Evolutionary conservation across 2,329 filamentous ascomycete genomes (phyloP).

Genomic region (Cytospora piceicola): DNA sequence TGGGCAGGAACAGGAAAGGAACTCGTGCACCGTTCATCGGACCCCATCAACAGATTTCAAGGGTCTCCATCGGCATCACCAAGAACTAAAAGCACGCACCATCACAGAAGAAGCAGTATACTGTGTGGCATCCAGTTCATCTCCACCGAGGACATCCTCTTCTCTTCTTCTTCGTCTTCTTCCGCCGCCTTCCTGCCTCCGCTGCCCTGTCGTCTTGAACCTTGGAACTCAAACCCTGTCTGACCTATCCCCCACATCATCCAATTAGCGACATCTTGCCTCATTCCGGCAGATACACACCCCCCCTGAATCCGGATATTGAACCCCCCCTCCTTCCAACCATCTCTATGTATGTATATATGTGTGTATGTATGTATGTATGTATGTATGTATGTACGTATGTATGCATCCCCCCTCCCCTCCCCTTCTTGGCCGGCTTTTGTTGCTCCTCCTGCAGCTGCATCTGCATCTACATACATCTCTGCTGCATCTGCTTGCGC

Average conservation of each 20-base stretch:
- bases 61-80: neutral
- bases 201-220: conserved; percentile 14
- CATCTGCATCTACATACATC: conserved; percentile 5
- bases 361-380: too few species aligned
- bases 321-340: neutral
- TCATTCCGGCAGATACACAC: conserved; percentile 23
- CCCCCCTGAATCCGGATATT: conserved; percentile 3
- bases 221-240: conserved; percentile 11
- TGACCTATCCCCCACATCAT: conserved; percentile 13
- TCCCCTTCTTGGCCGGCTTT: conserved; percentile 12
- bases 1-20: neutral
- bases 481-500: conserved; percentile 12
- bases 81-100: conserved; percentile 13
- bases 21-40: neutral
- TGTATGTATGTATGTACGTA: too few species aligned
- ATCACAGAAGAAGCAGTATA: neutral
- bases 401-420: neutral
- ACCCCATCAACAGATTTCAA: neutral
- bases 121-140: conserved; percentile 16
- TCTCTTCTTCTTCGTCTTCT: neutral
- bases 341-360: neutral
- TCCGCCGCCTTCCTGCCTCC: conserved; percentile 4
- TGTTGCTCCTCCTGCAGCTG: conserved; percentile 16
- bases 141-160: conserved; percentile 15
- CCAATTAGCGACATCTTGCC: conserved; percentile 18